Percentiles rank a stretch among this genome's conserved stretches.
phyloP scores from a whole-genome alignment of 208 protist genomes.

The Trypanosoma grayi region DNA sequence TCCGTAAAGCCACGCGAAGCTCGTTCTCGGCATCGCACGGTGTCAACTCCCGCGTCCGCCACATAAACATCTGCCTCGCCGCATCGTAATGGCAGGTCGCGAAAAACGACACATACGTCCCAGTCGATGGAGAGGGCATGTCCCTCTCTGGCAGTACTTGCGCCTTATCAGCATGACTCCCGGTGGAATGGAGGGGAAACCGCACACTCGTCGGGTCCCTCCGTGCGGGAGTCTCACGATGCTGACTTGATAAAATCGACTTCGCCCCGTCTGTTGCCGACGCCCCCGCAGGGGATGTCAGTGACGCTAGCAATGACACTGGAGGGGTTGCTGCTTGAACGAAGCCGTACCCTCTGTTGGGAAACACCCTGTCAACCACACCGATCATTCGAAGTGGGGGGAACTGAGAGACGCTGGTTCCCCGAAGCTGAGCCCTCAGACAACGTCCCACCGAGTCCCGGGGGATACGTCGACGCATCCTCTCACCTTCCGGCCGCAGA shows the following conservation, averaged over 20 bases:
- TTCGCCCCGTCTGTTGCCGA: neutral
- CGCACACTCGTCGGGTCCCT: constrained; percentile 17
- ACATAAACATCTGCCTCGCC: constrained; percentile 2
- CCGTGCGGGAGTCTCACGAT: too few species aligned
- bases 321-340: constrained; percentile 7
- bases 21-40: constrained; percentile 13
- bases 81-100: constrained; percentile 12
- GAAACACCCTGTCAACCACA: constrained; percentile 16
- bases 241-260: too few species aligned
- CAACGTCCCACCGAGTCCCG: neutral
- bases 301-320: neutral
- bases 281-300: neutral
- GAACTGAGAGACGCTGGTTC: neutral
- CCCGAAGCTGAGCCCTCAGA: neutral
- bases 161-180: neutral
- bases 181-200: constrained; percentile 4
- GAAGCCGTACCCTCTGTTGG: constrained; percentile 24
- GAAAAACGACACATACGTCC: constrained; percentile 16
- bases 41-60: constrained; percentile 10
- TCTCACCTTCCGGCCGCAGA: too few species aligned
- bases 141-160: neutral
- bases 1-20: constrained; percentile 2
- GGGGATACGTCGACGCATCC: too few species aligned
- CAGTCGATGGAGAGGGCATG: neutral
- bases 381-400: constrained; percentile 13